Conservation (phyloP, 2,329 filamentous ascomycete species). For the Aspergillus calidoustus region DNA sequence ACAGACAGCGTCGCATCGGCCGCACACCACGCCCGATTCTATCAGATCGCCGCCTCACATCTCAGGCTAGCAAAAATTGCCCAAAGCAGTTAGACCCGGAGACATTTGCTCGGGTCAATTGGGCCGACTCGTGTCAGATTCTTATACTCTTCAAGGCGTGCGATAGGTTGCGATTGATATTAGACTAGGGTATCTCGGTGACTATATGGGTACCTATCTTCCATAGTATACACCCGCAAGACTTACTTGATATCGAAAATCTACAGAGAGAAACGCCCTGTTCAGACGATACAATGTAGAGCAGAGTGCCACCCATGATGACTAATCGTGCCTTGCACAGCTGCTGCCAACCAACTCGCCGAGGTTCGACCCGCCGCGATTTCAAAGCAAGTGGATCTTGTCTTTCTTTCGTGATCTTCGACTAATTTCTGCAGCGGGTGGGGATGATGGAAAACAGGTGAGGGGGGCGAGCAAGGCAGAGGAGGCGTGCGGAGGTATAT, state of each 20-base stretch:
- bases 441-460: background rate
- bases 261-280: no score
- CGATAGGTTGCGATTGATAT: background rate
- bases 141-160: background rate
- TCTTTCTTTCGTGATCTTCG: background rate
- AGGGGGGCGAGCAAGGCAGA: no score
- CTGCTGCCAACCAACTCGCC: background rate
- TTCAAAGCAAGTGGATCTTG: slow-evolving; percentile 17
- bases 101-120: background rate
- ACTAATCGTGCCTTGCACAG: no score
- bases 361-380: background rate
- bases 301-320: no score
- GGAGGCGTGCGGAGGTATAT: background rate
- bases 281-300: no score
- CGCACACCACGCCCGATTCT: background rate
- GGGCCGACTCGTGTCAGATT: slow-evolving; percentile 3
- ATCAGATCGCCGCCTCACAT: background rate
- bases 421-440: background rate
- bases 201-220: background rate
- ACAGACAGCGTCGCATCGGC: background rate
- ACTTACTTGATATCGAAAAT: background rate
- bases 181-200: background rate
- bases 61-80: background rate
- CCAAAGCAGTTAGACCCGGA: slow-evolving; percentile 6
- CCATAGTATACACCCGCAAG: background rate